These are phyloP conservation scores for Aspergillus uvarum DNA, from an alignment of 2,329 filamentous ascomycete species.

Conservation along the genomic window DNA sequence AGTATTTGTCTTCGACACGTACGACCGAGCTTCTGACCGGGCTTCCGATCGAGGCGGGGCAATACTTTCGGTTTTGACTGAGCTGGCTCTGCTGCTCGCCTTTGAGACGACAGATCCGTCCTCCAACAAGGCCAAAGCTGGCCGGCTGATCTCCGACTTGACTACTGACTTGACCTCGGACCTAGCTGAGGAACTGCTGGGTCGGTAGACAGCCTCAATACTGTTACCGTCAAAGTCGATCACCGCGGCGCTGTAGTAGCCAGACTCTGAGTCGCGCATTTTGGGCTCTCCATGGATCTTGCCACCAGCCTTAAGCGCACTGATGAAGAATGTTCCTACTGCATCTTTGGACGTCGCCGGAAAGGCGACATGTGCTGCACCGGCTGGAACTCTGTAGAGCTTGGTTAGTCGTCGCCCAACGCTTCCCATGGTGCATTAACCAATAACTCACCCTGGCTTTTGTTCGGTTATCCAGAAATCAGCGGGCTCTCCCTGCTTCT, in stretches of 20 bases:
- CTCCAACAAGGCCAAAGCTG: constrained; percentile 38
- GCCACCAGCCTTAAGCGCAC: constrained; percentile 65
- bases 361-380: constrained; percentile 64
- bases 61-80: constrained; percentile 32
- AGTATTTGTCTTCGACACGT: constrained; percentile 29
- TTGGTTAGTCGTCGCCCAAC: constrained; percentile 16
- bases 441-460: constrained; percentile 53
- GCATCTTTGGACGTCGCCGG: constrained; percentile 64
- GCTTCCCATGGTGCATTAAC: not conserved
- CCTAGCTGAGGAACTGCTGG: constrained; percentile 27
- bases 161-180: constrained; percentile 23
- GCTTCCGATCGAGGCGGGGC: constrained; percentile 30
- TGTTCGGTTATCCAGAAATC: constrained; percentile 66
- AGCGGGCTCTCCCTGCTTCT: constrained; percentile 52
- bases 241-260: constrained; percentile 63
- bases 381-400: constrained; percentile 46
- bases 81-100: constrained; percentile 27
- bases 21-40: constrained; percentile 31
- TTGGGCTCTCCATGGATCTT: constrained; percentile 58
- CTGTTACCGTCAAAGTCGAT: constrained; percentile 81
- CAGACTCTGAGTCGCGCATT: constrained; percentile 52
- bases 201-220: constrained; percentile 71
- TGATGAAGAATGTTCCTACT: constrained; percentile 70
- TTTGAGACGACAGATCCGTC: constrained; percentile 41
- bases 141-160: constrained; percentile 30